Evolutionary conservation across 208 protist genomes (phyloP).

Genomic region (Trypanosoma lewisi): DNA sequence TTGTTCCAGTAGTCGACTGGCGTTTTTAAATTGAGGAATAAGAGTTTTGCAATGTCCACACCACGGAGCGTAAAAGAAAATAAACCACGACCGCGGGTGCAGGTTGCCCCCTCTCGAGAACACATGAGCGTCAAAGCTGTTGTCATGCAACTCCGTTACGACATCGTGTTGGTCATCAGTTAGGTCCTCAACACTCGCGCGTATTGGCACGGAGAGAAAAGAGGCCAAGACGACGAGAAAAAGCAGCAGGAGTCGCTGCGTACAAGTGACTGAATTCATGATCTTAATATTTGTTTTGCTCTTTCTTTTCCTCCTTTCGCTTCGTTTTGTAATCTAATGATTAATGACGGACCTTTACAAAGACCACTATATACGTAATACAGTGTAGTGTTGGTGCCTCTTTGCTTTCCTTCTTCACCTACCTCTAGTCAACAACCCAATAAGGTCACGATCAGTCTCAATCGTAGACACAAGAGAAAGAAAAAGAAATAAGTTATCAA

Average conservation of each 20-base stretch:
- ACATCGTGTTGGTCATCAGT: slow-evolving; percentile 16
- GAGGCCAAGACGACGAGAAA: neutral
- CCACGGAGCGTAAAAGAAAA: slow-evolving; percentile 84
- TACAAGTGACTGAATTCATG: neutral
- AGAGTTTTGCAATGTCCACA: slow-evolving; percentile 78
- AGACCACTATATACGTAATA: neutral
- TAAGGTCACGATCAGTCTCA: too few relatives aligned
- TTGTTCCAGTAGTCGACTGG: slow-evolving; percentile 36
- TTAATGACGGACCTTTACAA: neutral
- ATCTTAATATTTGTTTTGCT: neutral
- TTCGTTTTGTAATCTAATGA: neutral
- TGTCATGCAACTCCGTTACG: slow-evolving; percentile 35
- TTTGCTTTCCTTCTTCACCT: too few relatives aligned
- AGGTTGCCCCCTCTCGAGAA: slow-evolving; percentile 29
- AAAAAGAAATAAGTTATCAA: slow-evolving; percentile 1
- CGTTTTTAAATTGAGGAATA: slow-evolving; percentile 73
- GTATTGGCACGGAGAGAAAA: neutral
- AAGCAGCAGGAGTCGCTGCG: neutral
- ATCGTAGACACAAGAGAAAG: too few relatives aligned
- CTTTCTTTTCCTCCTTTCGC: neutral
- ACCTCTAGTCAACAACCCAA: too few relatives aligned
- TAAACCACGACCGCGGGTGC: slow-evolving; percentile 47
- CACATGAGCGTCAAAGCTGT: slow-evolving; percentile 67
- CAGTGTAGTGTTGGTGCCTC: slow-evolving; percentile 3
- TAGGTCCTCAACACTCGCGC: slow-evolving; percentile 6